These are phyloP conservation scores for Ensete ventricosum DNA, from an alignment of 176 grass and related monocot species.

Conservation along the genomic window DNA sequence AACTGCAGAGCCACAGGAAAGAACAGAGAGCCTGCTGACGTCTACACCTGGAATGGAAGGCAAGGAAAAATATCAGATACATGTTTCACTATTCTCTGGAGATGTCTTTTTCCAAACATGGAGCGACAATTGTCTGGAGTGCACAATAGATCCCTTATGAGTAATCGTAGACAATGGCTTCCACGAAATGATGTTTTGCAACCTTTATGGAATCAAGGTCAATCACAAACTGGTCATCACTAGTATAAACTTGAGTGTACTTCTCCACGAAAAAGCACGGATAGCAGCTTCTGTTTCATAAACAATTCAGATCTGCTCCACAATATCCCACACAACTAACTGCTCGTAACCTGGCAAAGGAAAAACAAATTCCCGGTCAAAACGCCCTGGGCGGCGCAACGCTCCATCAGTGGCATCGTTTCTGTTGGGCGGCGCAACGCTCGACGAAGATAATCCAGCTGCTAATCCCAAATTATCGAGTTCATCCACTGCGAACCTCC, in stretches of 20 bases:
- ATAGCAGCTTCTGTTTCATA: slow-evolving; percentile 97
- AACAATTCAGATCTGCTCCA: slow-evolving; percentile 92
- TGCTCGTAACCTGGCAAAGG: slow-evolving; percentile 91
- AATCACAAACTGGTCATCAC: slow-evolving; percentile 98
- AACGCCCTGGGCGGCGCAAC: slow-evolving; percentile 87
- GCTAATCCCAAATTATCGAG: too few relatives aligned
- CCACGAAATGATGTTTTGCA: slow-evolving; percentile 88
- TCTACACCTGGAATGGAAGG: slow-evolving; percentile 37
- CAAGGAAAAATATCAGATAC: slow-evolving; percentile 82
- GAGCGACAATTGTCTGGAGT: slow-evolving; percentile 72
- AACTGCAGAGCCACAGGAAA: slow-evolving; percentile 68
- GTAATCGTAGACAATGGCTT: slow-evolving; percentile 97
- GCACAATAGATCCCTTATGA: slow-evolving; percentile 85
- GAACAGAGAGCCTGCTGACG: slow-evolving; percentile 49
- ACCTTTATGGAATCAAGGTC: slow-evolving; percentile 80
- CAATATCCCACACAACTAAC: slow-evolving; percentile 97
- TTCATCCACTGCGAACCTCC: too few relatives aligned
- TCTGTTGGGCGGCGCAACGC: slow-evolving; percentile 43
- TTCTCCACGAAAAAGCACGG: slow-evolving; percentile 91
- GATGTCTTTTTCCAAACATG: slow-evolving; percentile 73
- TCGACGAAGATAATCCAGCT: too few relatives aligned
- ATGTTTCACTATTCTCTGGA: slow-evolving; percentile 69
- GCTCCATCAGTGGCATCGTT: slow-evolving; percentile 99
- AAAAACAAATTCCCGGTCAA: slow-evolving; percentile 96
- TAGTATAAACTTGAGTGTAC: slow-evolving; percentile 95